phyloP scores from a whole-genome alignment of 176 grass and related monocot genomes.

The Alloteropsis semialata region DNA sequence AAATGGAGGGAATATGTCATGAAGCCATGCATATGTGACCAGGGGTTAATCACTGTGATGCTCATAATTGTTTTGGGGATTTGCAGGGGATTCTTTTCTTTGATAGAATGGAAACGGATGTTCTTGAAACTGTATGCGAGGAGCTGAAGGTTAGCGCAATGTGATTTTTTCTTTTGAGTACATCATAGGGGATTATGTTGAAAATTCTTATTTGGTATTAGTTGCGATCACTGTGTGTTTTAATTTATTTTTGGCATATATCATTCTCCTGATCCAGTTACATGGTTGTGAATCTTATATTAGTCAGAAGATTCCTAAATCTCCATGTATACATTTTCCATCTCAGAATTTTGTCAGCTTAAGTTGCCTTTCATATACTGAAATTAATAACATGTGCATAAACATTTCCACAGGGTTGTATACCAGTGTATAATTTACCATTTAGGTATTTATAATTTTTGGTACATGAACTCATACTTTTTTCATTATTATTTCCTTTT shows the following conservation, averaged over 20 bases:
- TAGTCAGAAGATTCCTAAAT: background rate
- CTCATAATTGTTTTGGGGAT: slow-evolving; percentile 36
- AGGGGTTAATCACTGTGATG: background rate
- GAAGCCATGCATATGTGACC: background rate
- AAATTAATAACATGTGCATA: background rate
- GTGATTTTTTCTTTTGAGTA: background rate
- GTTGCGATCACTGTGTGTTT: background rate
- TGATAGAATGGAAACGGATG: slow-evolving; percentile 89
- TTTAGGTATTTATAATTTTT: slow-evolving; percentile 11
- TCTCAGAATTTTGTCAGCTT: background rate
- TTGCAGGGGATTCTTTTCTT: slow-evolving; percentile 94
- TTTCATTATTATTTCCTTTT: background rate
- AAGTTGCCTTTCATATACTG: background rate
- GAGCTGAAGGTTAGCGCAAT: slow-evolving; percentile 70
- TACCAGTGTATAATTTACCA: background rate
- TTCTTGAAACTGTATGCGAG: slow-evolving; percentile 68
- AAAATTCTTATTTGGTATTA: background rate
- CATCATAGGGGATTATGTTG: background rate
- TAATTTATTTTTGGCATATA: background rate
- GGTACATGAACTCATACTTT: background rate
- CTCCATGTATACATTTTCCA: slow-evolving; percentile 2
- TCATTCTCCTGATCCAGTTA: slow-evolving; percentile 8
- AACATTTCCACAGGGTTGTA: background rate
- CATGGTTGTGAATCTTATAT: background rate
- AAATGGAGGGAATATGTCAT: background rate